phyloP scores from a whole-genome alignment of 768 basidiomycete genomes.

The Russula brevipes region DNA sequence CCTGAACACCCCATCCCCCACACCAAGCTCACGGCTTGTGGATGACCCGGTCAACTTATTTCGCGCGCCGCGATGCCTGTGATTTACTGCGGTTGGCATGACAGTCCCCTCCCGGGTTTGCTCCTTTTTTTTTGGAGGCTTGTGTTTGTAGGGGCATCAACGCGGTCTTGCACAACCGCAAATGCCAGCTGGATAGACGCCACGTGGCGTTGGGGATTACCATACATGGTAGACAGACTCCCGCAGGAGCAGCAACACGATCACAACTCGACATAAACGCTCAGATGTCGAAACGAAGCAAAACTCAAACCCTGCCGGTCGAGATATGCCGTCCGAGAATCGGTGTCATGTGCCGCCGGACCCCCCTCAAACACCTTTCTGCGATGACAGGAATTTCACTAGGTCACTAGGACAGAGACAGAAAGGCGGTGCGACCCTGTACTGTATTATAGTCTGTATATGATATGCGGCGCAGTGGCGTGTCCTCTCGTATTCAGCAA shows the following conservation, averaged over 20 bases:
- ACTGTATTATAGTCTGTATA: no score
- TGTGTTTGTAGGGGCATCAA: no score
- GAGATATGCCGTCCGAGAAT: constrained; percentile 4
- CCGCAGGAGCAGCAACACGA: no score
- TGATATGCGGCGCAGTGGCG: no score
- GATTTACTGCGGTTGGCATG: not conserved
- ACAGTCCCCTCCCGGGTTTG: not conserved
- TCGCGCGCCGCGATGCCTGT: not conserved
- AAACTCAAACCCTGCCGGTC: not conserved
- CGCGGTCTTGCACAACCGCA: no score
- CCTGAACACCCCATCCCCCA: no score
- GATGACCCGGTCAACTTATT: no score
- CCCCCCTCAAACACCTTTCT: not conserved
- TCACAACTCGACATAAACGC: not conserved
- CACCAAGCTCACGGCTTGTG: no score
- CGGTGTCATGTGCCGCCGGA: not conserved
- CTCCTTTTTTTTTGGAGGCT: no score
- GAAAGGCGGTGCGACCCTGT: no score
- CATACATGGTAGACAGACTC: not conserved
- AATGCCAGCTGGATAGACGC: not conserved
- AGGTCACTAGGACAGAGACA: constrained; percentile 5
- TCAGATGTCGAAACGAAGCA: not conserved
- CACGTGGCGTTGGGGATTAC: not conserved
- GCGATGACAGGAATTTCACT: not conserved
- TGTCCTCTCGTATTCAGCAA: no score